Conservation (phyloP, 1,284 basidiomycete species). For the Marasmius sp. region DNA sequence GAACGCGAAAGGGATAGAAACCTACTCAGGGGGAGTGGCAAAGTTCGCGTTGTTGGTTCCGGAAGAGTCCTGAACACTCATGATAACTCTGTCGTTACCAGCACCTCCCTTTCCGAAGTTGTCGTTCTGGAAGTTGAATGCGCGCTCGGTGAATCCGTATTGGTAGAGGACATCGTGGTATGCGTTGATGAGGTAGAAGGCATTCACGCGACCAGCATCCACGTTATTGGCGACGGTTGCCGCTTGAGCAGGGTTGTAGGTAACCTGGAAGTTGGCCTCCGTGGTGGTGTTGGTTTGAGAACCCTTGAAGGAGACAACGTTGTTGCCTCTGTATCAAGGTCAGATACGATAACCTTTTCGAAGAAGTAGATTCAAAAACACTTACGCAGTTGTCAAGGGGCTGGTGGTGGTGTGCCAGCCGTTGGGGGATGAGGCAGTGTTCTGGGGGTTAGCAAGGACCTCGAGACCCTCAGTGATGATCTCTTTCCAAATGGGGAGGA, state of each 20-base stretch:
- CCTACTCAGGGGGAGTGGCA: slow-evolving; percentile 35
- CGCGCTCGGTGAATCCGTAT: slow-evolving; percentile 22
- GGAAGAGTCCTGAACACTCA: slow-evolving; percentile 33
- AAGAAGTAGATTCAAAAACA: background rate
- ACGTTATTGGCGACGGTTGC: slow-evolving; percentile 32
- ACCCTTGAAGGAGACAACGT: slow-evolving; percentile 35
- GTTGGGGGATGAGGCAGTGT: slow-evolving; percentile 21
- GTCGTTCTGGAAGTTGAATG: slow-evolving; percentile 10
- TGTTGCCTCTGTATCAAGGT: slow-evolving; percentile 27
- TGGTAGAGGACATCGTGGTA: slow-evolving; percentile 50
- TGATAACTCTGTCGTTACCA: slow-evolving; percentile 46
- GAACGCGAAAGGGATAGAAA: background rate
- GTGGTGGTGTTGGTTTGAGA: slow-evolving; percentile 20
- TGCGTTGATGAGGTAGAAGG: slow-evolving; percentile 51
- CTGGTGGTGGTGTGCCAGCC: slow-evolving; percentile 18
- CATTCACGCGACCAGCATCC: slow-evolving; percentile 47
- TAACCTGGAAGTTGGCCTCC: slow-evolving; percentile 33
- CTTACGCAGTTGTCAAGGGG: slow-evolving; percentile 20
- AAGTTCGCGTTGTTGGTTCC: slow-evolving; percentile 19
- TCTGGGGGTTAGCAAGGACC: slow-evolving; percentile 33
- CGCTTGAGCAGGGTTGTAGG: slow-evolving; percentile 25
- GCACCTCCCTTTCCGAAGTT: slow-evolving; percentile 10
- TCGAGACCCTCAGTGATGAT: slow-evolving; percentile 31
- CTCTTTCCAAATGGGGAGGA: slow-evolving; percentile 36
- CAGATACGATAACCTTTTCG: background rate